Evolutionary conservation across 306 rosid genomes (phyloP).

Genomic region (Glycine soja): DNA sequence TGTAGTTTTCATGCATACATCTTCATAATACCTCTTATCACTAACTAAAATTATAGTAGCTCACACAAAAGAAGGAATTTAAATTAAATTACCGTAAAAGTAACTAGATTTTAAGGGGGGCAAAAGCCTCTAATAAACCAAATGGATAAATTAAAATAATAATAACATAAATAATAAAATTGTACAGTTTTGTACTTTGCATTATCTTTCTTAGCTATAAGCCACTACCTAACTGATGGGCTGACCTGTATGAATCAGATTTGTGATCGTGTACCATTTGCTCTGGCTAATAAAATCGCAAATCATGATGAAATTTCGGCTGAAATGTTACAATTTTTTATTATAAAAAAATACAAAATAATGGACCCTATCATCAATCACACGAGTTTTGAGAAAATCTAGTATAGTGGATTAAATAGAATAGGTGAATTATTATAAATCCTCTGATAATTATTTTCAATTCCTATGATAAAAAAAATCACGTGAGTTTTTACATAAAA

Average conservation of each 20-base stretch:
- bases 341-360: neutral
- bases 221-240: neutral
- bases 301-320: neutral
- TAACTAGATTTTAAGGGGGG: neutral
- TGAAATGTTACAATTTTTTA: neutral
- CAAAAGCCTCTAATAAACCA: neutral
- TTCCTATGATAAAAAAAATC: too few relatives aligned
- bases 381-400: neutral
- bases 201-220: conserved; percentile 17
- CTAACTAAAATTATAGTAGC: neutral
- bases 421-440: too few relatives aligned
- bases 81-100: neutral
- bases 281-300: conserved; percentile 16
- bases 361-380: neutral
- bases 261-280: neutral
- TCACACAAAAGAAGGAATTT: neutral
- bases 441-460: too few relatives aligned
- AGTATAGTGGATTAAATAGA: too few relatives aligned
- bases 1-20: neutral
- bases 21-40: neutral
- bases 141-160: neutral
- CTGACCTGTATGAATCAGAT: neutral
- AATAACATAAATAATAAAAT: neutral
- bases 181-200: conserved; percentile 16
- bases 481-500: neutral